Percentiles rank a stretch among this genome's conserved stretches.
Conservation (phyloP, 257 asterid species). For the Solanum phureja region DNA sequence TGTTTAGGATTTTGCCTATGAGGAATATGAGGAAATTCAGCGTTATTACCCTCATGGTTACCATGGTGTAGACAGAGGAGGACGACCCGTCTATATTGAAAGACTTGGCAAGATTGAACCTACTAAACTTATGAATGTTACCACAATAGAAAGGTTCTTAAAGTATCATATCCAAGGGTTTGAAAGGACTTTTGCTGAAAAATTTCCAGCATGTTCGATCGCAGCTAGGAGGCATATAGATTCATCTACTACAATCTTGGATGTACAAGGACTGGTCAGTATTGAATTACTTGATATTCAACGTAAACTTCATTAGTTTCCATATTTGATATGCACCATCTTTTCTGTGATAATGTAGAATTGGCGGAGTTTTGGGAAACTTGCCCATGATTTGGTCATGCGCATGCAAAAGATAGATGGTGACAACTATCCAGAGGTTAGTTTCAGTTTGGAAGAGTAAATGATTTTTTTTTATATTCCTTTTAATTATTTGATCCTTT, state of each 20-base stretch:
- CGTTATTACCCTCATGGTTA: conserved; percentile 85
- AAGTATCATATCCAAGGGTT: conserved; percentile 91
- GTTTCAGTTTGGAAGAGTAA: conserved; percentile 9
- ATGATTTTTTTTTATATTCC: neutral
- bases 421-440: conserved; percentile 96
- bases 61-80: conserved; percentile 95
- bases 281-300: conserved; percentile 4
- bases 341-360: conserved; percentile 40
- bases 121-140: conserved; percentile 72
- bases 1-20: conserved; percentile 76
- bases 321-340: neutral
- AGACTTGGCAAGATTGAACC: conserved; percentile 88
- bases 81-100: conserved; percentile 87
- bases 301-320: neutral
- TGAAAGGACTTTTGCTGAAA: conserved; percentile 65
- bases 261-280: conserved; percentile 91
- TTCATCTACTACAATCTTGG: conserved; percentile 78
- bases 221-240: conserved; percentile 81
- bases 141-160: conserved; percentile 81
- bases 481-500: conserved; percentile 6
- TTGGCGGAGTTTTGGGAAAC: conserved; percentile 93
- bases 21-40: conserved; percentile 74
- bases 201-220: conserved; percentile 95
- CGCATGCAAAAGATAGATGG: conserved; percentile 92
- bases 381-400: conserved; percentile 80